Percentiles rank a stretch among this genome's conserved stretches.
Conservation (phyloP, 345 rosid species). For the Brassica cretica region DNA sequence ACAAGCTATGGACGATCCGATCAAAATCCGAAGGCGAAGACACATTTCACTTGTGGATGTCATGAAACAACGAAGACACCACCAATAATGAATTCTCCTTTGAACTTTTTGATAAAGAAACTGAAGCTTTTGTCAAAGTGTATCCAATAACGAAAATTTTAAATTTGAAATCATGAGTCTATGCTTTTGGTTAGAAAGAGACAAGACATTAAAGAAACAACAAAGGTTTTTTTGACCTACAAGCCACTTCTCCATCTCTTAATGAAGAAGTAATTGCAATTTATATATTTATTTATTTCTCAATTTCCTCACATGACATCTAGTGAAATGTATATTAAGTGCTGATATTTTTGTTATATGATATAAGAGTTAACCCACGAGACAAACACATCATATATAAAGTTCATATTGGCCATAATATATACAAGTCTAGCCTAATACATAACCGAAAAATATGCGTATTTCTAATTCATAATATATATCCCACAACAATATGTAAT, state of each 20-base stretch:
- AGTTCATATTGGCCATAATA: neutral
- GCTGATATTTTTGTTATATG: neutral
- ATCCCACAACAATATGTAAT: neutral
- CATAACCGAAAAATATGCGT: neutral
- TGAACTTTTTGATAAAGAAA: slow-evolving; percentile 24
- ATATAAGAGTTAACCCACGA: neutral
- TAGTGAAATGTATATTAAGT: slow-evolving; percentile 1
- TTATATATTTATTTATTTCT: neutral
- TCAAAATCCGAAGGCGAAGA: neutral
- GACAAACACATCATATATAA: neutral
- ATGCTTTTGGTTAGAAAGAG: slow-evolving; percentile 35
- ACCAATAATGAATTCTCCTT: slow-evolving; percentile 29
- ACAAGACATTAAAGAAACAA: slow-evolving; percentile 30
- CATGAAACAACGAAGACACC: slow-evolving; percentile 6
- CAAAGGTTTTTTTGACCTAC: slow-evolving; percentile 34
- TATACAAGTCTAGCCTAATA: neutral
- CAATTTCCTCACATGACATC: slow-evolving; percentile 2
- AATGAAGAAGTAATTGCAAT: slow-evolving; percentile 35
- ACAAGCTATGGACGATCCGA: neutral
- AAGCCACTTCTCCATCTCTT: slow-evolving; percentile 37
- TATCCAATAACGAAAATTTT: slow-evolving; percentile 21
- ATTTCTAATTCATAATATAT: neutral
- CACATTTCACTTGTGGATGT: slow-evolving; percentile 31
- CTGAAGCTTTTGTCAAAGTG: slow-evolving; percentile 28
- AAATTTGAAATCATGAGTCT: slow-evolving; percentile 10